Percentiles rank a stretch among this genome's conserved stretches.
Evolutionary conservation across 352 stramenopile species (phyloP).

Genomic region (Elongisporangium undulatum): DNA sequence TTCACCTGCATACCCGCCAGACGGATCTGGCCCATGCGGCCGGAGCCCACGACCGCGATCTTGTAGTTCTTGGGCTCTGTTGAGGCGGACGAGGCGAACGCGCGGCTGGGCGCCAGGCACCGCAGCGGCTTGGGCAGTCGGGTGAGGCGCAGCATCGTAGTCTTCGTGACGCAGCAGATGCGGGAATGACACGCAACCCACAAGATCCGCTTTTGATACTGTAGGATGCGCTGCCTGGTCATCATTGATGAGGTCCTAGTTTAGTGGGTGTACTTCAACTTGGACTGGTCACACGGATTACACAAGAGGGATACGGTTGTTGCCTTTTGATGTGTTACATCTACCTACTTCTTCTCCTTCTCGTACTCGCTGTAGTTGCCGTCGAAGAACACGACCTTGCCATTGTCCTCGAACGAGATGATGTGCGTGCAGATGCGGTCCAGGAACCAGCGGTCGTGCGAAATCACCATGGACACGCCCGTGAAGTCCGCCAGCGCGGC

Average conservation of each 20-base stretch:
- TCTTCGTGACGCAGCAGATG: background rate
- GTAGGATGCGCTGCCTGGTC: background rate
- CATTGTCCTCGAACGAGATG: slow-evolving; percentile 75
- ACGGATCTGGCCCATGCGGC: slow-evolving; percentile 76
- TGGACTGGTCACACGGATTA: too few relatives aligned
- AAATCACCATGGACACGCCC: slow-evolving; percentile 94
- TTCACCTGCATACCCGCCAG: slow-evolving; percentile 50
- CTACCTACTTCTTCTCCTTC: slow-evolving; percentile 50
- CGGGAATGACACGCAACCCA: background rate
- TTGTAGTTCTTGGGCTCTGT: slow-evolving; percentile 20
- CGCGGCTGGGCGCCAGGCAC: background rate
- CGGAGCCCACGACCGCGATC: slow-evolving; percentile 62
- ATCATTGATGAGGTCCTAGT: background rate
- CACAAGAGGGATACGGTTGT: too few relatives aligned
- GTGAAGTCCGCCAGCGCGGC: slow-evolving; percentile 82
- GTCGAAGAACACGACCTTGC: slow-evolving; percentile 75
- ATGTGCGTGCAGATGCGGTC: slow-evolving; percentile 91
- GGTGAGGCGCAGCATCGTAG: background rate
- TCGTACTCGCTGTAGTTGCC: slow-evolving; percentile 88
- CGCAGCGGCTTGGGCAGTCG: background rate
- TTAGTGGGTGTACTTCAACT: slow-evolving; percentile 1
- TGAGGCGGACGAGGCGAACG: slow-evolving; percentile 6
- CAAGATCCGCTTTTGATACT: background rate
- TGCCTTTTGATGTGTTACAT: slow-evolving; percentile 1
- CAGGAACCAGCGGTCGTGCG: slow-evolving; percentile 95